Evolutionary conservation across 805 yeast species (phyloP).

Genomic region (Cyberlindnera amylophila): DNA sequence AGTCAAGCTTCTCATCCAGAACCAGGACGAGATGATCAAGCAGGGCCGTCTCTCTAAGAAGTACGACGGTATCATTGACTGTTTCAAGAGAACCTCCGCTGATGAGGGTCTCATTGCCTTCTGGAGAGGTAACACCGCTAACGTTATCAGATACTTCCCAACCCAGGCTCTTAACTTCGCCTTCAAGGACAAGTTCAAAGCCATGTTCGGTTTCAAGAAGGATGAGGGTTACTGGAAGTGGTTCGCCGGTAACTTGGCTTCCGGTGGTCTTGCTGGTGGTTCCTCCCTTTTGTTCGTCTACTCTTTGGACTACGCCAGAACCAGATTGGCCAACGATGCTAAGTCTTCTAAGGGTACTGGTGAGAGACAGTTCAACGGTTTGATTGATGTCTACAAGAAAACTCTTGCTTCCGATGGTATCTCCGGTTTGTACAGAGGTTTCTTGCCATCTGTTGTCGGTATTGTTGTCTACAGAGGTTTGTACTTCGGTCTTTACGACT

Average conservation of each 20-base stretch:
- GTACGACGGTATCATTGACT: conserved; percentile 88
- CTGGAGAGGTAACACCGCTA: conserved; percentile 99
- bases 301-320: conserved; percentile 98
- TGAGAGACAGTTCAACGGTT: conserved; percentile 96
- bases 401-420: conserved; percentile 93
- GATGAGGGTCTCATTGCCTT: conserved; percentile 89
- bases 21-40: conserved; percentile 97
- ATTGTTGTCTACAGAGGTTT: conserved; percentile 98
- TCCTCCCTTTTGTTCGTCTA: conserved; percentile 87
- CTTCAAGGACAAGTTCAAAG: conserved; percentile 96
- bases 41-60: conserved; percentile 88
- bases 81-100: conserved; percentile 92
- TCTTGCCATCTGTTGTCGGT: conserved; percentile 97
- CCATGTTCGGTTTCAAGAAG: conserved; percentile 95
- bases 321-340: conserved; percentile 98
- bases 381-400: conserved; percentile 93
- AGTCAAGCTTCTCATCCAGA: conserved; percentile 93
- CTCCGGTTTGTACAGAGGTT: conserved; percentile 99
- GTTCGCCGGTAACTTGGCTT: conserved; percentile 98
- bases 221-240: conserved; percentile 88
- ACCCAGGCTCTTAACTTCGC: conserved; percentile 98
- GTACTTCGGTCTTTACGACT: conserved; percentile 97
- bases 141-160: conserved; percentile 98
- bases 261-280: conserved; percentile 99
- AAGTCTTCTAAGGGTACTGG: conserved; percentile 76